Conservation (phyloP, 1,139 yeast species). For the Candida anutae region DNA sequence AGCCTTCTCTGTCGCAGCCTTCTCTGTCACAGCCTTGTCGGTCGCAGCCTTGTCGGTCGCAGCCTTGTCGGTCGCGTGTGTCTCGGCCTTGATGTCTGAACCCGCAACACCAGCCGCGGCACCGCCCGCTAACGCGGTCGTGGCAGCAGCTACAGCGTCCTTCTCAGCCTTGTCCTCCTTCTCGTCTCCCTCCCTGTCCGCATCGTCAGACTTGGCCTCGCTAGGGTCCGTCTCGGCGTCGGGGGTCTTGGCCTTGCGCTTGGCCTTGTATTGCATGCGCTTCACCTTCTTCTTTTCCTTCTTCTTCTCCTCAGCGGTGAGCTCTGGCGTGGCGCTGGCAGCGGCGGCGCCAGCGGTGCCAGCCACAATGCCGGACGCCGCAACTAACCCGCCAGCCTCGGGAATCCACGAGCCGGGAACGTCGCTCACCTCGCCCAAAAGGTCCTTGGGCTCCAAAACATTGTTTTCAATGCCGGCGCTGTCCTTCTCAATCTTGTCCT, state of each 20-base stretch:
- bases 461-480: conserved; percentile 58
- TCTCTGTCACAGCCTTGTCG: too few species aligned
- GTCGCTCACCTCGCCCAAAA: conserved; percentile 9
- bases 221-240: neutral
- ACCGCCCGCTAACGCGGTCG: too few species aligned
- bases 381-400: conserved; percentile 34
- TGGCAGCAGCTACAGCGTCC: too few species aligned
- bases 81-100: too few species aligned
- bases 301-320: conserved; percentile 34
- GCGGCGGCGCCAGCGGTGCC: conserved; percentile 30
- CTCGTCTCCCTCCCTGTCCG: too few species aligned
- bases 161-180: too few species aligned
- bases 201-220: too few species aligned
- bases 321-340: conserved; percentile 13
- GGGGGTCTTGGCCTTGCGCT: conserved; percentile 21
- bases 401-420: conserved; percentile 23
- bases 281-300: conserved; percentile 43
- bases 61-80: too few species aligned
- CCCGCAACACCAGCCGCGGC: too few species aligned
- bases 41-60: too few species aligned
- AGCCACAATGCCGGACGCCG: conserved; percentile 1
- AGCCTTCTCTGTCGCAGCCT: too few species aligned
- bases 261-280: conserved; percentile 39
- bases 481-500: conserved; percentile 38
- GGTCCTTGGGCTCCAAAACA: conserved; percentile 36